Evolutionary conservation across 805 yeast genomes (phyloP).

Genomic region (Saccharomycopsis guyanensis): DNA sequence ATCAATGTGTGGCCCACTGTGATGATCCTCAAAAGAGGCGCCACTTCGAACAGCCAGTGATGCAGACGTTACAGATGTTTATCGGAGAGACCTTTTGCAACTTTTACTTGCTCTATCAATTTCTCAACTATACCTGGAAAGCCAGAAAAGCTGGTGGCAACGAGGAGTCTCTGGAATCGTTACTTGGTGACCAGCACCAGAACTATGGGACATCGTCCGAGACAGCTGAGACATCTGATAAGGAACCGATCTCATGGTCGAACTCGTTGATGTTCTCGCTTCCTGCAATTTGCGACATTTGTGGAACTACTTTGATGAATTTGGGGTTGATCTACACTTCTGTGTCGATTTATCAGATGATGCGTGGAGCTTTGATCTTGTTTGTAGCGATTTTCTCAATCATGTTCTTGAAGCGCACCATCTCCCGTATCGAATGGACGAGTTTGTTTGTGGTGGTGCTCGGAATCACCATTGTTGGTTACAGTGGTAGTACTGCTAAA

Average conservation of each 20-base stretch:
- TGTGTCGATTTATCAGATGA: conserved; percentile 78
- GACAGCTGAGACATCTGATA: background rate
- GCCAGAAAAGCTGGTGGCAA: background rate
- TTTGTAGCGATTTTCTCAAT: conserved; percentile 71
- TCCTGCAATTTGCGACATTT: conserved; percentile 65
- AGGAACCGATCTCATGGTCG: conserved; percentile 19
- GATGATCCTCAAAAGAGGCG: conserved; percentile 34
- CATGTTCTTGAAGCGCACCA: conserved; percentile 46
- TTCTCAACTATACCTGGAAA: background rate
- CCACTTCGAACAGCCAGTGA: conserved; percentile 66
- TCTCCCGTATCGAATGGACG: conserved; percentile 60
- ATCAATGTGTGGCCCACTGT: conserved; percentile 59
- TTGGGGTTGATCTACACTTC: conserved; percentile 69
- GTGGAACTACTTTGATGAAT: conserved; percentile 70
- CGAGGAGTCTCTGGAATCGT: background rate
- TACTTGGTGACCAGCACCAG: background rate
- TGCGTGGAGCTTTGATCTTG: conserved; percentile 68
- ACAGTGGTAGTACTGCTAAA: conserved; percentile 46
- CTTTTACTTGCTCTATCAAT: background rate
- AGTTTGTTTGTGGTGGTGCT: conserved; percentile 54
- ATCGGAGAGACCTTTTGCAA: conserved; percentile 53
- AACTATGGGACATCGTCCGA: background rate
- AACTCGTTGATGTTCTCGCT: conserved; percentile 37
- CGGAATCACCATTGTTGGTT: conserved; percentile 68
- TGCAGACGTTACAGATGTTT: conserved; percentile 78